These are phyloP conservation scores for Colletotrichum limetticola DNA, from an alignment of 2,329 filamentous ascomycete species.

Conservation along the genomic window DNA sequence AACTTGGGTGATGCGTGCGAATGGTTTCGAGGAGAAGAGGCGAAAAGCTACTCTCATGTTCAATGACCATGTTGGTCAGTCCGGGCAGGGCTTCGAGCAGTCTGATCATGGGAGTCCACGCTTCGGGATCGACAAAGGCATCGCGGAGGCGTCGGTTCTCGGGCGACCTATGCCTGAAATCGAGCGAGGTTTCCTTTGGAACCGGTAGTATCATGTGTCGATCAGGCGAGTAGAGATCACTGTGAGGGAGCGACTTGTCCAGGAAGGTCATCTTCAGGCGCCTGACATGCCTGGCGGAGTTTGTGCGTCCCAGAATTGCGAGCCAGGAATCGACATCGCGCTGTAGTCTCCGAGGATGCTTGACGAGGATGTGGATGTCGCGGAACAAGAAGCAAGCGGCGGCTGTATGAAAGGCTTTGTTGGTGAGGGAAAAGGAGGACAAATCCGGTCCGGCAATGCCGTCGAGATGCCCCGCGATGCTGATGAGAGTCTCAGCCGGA, in stretches of 20 bases:
- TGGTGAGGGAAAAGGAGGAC: background rate
- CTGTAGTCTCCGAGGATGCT: background rate
- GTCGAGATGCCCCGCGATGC: constrained; percentile 5
- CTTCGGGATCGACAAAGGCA: background rate
- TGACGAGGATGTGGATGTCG: background rate
- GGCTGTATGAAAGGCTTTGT: background rate
- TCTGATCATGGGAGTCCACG: constrained; percentile 4
- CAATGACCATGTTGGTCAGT: background rate
- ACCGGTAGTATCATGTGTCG: background rate
- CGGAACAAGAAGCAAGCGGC: constrained; percentile 6
- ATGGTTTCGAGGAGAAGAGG: constrained; percentile 2
- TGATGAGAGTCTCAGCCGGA: constrained; percentile 11
- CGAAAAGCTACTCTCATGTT: constrained; percentile 2
- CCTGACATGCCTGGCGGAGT: constrained; percentile 1
- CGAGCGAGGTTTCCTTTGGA: background rate
- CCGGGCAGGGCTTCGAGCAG: background rate
- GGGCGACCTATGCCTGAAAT: background rate
- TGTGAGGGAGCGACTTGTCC: constrained; percentile 3
- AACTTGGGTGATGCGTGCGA: background rate
- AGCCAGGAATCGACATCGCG: constrained; percentile 6
- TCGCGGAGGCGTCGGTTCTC: constrained; percentile 5
- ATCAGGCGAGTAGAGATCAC: constrained; percentile 4
- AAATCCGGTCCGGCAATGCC: background rate
- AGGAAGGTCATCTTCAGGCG: background rate
- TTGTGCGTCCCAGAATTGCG: background rate